These are phyloP conservation scores for Epichloe gansuensis DNA, from an alignment of 2,329 filamentous ascomycete genomes.

Conservation along the genomic window DNA sequence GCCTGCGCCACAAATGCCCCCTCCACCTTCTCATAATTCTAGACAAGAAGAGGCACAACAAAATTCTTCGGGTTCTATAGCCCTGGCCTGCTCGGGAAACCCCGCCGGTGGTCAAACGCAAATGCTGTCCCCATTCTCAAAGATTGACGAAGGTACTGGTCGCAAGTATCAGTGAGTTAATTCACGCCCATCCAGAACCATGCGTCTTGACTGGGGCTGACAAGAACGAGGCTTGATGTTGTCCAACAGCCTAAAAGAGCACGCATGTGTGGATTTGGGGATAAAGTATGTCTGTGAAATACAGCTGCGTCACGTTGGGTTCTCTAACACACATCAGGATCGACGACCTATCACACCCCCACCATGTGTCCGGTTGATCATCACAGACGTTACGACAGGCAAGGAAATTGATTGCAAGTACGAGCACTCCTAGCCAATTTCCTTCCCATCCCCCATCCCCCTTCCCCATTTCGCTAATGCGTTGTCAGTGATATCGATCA, in stretches of 20 bases:
- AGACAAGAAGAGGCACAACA: conserved; percentile 13
- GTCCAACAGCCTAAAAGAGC: conserved; percentile 86
- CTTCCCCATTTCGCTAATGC: neutral
- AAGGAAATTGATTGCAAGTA: conserved; percentile 78
- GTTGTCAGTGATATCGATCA: conserved; percentile 24
- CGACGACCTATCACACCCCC: conserved; percentile 91
- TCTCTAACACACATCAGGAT: conserved; percentile 43
- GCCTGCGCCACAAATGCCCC: conserved; percentile 8
- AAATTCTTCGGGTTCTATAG: neutral
- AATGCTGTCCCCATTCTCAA: conserved; percentile 18
- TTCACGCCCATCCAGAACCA: neutral
- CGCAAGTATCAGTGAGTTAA: conserved; percentile 22
- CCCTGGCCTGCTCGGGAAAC: conserved; percentile 7
- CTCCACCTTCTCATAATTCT: conserved; percentile 8
- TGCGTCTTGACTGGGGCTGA: conserved; percentile 8
- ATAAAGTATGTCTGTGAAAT: conserved; percentile 52
- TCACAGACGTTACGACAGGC: conserved; percentile 60
- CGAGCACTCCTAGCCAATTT: conserved; percentile 18
- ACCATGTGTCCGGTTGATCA: conserved; percentile 74
- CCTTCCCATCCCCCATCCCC: neutral
- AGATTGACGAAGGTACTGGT: conserved; percentile 21
- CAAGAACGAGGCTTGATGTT: conserved; percentile 49
- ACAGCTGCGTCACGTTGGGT: neutral
- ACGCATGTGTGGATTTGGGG: conserved; percentile 97
- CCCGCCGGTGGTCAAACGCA: conserved; percentile 8